Evolutionary conservation across 2,329 filamentous ascomycete genomes (phyloP), one percentile per base, ranked within the genome.

Genomic region (Neofusicoccum cordaticola): DNA sequence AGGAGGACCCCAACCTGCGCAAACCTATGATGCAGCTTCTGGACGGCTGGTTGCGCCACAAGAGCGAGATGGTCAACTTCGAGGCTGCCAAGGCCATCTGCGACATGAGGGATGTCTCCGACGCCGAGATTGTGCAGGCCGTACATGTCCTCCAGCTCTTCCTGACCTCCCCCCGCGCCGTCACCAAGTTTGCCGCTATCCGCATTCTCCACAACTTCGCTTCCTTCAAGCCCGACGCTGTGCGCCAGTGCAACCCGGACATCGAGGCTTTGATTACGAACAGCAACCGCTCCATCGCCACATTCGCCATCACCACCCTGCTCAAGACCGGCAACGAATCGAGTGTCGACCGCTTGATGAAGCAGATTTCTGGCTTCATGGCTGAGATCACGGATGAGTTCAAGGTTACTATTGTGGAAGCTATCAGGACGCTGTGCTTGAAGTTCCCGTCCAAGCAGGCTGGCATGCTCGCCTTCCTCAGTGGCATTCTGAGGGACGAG

Each of bases 381-480:
- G 92, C 93, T 4, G 95, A 98, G 79, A 98, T 98, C 70, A 97
- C 94, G 6, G 95, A 99, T 75, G 95, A 99, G 79, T 99, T 99
- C 85, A 99, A 98, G 84, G 97, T 99, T 70, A 99, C 95, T n/a
- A 97, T 99, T 73, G 94, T 99, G 48, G 95, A 99, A 79, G 95
- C 95, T 47, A 97, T 99, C 74, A 90, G 95, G 67, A 98, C 95
- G 3, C 82, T 99, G 45, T 98, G 94, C 77, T 84, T 99, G 71
- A 99, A 99, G 81, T 99, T 99, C 82, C 95, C 95, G 39, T 93
- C 87, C 81, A 99, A 99, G 82, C 95, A 99, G 80, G 94, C 94
- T 52, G 93, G 93, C 67, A 98, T 99, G 93, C 88, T 99, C 61
- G 88, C 92, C 58, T 99, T 99, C 87, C 86, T 99, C 53, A 97